Conservation (phyloP, 192 early-diverging fungal genomes). For the Kickxella alabastrina region DNA sequence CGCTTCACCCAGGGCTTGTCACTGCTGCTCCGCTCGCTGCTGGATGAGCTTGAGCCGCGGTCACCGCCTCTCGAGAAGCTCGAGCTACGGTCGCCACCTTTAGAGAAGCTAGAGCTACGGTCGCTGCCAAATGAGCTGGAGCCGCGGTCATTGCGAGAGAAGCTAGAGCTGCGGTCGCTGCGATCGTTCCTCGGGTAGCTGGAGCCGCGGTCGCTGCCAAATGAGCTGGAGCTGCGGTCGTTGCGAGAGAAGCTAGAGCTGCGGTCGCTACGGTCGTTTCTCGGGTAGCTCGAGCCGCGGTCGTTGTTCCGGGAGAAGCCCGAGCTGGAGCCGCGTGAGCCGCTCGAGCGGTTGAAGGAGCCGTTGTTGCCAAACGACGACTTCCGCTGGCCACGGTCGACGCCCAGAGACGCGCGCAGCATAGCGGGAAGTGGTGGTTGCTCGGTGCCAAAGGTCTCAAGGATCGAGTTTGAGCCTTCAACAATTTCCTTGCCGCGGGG, state of each 20-base stretch:
- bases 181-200: neutral
- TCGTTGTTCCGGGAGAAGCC: neutral
- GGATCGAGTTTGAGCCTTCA: slow-evolving; percentile 2
- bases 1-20: slow-evolving; percentile 11
- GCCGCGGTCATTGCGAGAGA: neutral
- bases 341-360: neutral
- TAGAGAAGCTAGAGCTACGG: neutral
- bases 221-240: slow-evolving; percentile 1
- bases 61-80: slow-evolving; percentile 1
- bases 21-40: too few species aligned
- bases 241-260: neutral
- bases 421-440: slow-evolving; percentile 12
- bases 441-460: slow-evolving; percentile 24
- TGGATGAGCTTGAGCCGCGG: too few species aligned
- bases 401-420: slow-evolving; percentile 3
- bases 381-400: neutral
- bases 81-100: neutral
- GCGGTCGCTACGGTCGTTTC: neutral
- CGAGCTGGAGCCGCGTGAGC: too few species aligned
- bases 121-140: slow-evolving; percentile 1
- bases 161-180: neutral
- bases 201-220: neutral
- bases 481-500: slow-evolving; percentile 23
- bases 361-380: slow-evolving; percentile 2
- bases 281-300: slow-evolving; percentile 3